A percentile compares a stretch with the other conserved stretches of the same genome.
Conservation (phyloP, 225 moss, liverwort and hornwort species). For the Rhytidiadelphus loreus region DNA sequence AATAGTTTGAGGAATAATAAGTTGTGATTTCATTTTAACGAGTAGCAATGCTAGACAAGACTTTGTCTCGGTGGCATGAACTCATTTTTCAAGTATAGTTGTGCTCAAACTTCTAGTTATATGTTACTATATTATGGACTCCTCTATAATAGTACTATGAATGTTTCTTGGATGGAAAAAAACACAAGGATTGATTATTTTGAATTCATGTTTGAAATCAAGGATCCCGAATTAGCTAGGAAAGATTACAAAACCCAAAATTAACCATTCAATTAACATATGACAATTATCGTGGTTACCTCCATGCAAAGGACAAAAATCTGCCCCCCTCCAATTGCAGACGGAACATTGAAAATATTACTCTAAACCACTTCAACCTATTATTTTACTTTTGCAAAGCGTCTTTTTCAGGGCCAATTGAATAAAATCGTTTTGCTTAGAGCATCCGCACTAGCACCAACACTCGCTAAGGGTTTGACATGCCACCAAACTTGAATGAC, state of each 20-base stretch:
- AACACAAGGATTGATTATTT: fast-evolving
- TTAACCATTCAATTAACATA: neutral
- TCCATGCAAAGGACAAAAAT: neutral
- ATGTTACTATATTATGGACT: neutral
- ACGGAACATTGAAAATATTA: neutral
- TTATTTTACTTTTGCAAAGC: neutral
- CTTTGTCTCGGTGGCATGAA: fast-evolving
- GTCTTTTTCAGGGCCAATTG: fast-evolving
- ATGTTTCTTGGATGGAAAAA: neutral
- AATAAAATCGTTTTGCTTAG: neutral
- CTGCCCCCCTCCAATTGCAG: fast-evolving
- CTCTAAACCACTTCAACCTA: neutral
- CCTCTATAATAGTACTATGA: neutral
- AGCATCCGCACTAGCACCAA: fast-evolving
- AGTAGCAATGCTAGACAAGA: neutral
- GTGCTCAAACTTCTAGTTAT: fast-evolving
- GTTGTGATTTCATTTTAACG: neutral
- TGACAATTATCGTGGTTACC: neutral
- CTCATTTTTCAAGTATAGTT: neutral
- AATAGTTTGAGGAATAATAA: neutral
- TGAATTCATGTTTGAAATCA: neutral
- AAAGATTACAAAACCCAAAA: neutral
- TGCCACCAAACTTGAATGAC: fast-evolving
- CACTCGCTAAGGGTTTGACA: fast-evolving
- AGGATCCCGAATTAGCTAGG: neutral